Percentiles rank a stretch among this genome's conserved stretches.
phyloP scores from a whole-genome alignment of 345 rosid genomes.

The Populus pruinosa region DNA sequence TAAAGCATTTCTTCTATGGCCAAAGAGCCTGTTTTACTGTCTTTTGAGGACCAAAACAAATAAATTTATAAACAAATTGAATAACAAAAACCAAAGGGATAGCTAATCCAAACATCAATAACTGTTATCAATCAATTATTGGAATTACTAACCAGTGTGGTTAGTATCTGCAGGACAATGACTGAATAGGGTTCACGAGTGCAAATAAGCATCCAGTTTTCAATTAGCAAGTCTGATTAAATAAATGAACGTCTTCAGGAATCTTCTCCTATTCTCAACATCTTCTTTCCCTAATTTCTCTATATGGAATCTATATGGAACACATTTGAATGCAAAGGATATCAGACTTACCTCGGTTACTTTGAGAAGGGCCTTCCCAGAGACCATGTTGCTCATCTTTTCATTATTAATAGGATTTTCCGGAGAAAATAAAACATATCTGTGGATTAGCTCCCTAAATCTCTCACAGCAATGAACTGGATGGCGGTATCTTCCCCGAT shows the following conservation, averaged over 20 bases:
- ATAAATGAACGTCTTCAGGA: neutral
- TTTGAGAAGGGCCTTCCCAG: conserved; percentile 90
- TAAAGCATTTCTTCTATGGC: neutral
- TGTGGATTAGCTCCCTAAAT: conserved; percentile 81
- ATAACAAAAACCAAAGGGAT: neutral
- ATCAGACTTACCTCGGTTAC: conserved; percentile 78
- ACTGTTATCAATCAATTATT: neutral
- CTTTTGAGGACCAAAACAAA: neutral
- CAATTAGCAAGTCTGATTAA: neutral
- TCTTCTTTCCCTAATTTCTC: neutral
- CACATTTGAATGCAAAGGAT: neutral
- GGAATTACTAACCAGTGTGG: neutral
- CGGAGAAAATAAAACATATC: conserved; percentile 60
- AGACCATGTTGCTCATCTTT: conserved; percentile 54
- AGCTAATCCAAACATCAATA: neutral
- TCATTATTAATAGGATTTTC: conserved; percentile 59
- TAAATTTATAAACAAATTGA: neutral
- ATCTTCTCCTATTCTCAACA: neutral
- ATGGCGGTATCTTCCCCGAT: conserved; percentile 91
- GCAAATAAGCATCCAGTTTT: neutral
- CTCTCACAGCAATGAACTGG: conserved; percentile 94
- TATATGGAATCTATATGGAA: neutral
- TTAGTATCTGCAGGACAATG: neutral
- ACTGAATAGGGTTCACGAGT: neutral
- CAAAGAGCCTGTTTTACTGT: neutral